Evolutionary conservation across 2,329 filamentous ascomycete genomes (phyloP), one percentile per base, ranked within the genome.

Genomic region (Cytospora mali): DNA sequence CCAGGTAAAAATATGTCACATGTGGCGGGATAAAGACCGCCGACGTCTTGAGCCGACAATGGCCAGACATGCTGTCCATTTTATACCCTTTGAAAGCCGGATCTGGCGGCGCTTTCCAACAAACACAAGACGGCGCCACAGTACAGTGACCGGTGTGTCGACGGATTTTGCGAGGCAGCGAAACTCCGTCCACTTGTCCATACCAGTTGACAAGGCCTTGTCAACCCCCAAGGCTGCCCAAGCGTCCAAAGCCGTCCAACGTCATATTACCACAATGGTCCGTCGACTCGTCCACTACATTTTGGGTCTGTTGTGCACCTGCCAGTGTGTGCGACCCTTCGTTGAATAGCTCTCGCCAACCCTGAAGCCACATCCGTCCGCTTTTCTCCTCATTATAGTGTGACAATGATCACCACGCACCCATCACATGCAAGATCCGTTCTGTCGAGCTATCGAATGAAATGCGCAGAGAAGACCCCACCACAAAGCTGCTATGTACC

Each of bases 401-500:
- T 35, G 29, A 25, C 29, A 23, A 14, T 27, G 29, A n/a, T 55
- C 25, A 25, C n/a, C n/a, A n/a, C n/a, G n/a, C n/a, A n/a, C n/a
- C 23, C 53, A 31, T 62, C 59, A 62, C 59, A 62, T 62, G 59
- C 59, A 31, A 62, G 25, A 61, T 50, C 23, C 14, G 21, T 55
- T 25, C 39, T 55, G 21, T 39, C 27, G n/a, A 14, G 13, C n/a
- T 50, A 21, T 27, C 27, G 23, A 31, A 55, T 23, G 52, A 13
- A 27, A 25, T 16, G 10, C 29, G 31, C 16, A 13, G n/a, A 13
- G 18, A 13, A 23, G 18, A 21, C n/a, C 21, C n/a, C 42, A 21
- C 42, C 42, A 46, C 6, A 9, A 23, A 33, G 31, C 4, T n/a
- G 51, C 27, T 53, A 53, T 28, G 9, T 33, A 53, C 28, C 49